Evolutionary conservation across 148 eudicot species (phyloP).

Genomic region (Agrostemma githago): DNA sequence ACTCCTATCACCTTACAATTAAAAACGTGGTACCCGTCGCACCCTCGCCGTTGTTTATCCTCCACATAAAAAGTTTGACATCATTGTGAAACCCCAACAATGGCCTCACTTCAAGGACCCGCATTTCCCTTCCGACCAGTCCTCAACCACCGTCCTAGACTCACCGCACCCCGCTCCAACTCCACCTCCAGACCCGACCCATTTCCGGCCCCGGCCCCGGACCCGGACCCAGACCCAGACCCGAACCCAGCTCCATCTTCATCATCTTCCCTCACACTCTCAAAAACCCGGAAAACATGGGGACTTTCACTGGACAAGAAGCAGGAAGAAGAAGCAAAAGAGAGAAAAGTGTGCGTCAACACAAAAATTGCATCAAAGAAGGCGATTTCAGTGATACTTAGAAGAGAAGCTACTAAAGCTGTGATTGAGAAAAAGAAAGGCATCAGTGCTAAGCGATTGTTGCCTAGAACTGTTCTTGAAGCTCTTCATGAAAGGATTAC

Average conservation of each 20-base stretch:
- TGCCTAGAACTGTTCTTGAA: constrained; percentile 87
- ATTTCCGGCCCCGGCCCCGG: too few relatives aligned
- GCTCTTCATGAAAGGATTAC: constrained; percentile 84
- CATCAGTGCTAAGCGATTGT: constrained; percentile 51
- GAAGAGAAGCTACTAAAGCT: constrained; percentile 92
- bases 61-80: too few relatives aligned
- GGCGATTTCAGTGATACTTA: constrained; percentile 68
- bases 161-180: constrained; percentile 17
- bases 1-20: too few relatives aligned
- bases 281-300: constrained; percentile 20
- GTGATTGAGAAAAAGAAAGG: constrained; percentile 83
- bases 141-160: constrained; percentile 25
- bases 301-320: constrained; percentile 16
- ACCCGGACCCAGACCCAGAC: constrained; percentile 11
- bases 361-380: constrained; percentile 68
- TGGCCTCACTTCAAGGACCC: constrained; percentile 51
- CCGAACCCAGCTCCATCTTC: constrained; percentile 2
- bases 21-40: too few relatives aligned
- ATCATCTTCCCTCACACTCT: constrained; percentile 19
- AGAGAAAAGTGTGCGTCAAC: constrained; percentile 60
- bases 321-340: constrained; percentile 41
- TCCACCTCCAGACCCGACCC: constrained; percentile 12
- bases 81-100: neutral
- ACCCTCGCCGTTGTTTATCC: too few relatives aligned
- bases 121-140: constrained; percentile 37